Evolutionary conservation across 805 yeast species (phyloP).

Genomic region (Metschnikowia kofuensis): DNA sequence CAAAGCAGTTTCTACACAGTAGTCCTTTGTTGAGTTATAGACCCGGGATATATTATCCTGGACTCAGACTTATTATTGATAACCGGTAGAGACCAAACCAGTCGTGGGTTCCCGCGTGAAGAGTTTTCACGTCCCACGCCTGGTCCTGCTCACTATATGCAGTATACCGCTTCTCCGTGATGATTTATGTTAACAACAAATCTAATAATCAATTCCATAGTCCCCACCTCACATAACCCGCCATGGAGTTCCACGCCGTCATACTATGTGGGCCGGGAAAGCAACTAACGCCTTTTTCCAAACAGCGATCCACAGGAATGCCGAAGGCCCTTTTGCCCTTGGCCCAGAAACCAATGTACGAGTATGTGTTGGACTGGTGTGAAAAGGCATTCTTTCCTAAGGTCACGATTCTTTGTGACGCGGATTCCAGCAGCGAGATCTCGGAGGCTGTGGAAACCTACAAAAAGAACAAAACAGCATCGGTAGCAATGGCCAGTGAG

Average conservation of each 20-base stretch:
- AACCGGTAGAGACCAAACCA: no score
- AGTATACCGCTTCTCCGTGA: no score
- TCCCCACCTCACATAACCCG: not conserved
- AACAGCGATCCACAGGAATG: slow-evolving; percentile 56
- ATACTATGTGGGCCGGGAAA: slow-evolving; percentile 86
- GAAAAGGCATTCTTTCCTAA: slow-evolving; percentile 75
- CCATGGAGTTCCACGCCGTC: slow-evolving; percentile 90
- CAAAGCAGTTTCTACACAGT: no score
- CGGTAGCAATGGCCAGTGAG: slow-evolving; percentile 11
- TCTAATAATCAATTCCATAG: not conserved
- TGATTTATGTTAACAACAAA: no score
- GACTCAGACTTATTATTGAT: no score
- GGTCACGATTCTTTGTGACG: slow-evolving; percentile 60
- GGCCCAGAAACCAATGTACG: slow-evolving; percentile 86
- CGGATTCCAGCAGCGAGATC: slow-evolving; percentile 46
- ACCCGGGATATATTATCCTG: no score
- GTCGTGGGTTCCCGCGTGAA: no score
- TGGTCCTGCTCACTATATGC: no score
- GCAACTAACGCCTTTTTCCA: slow-evolving; percentile 68
- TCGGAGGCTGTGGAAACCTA: slow-evolving; percentile 48
- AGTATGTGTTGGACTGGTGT: slow-evolving; percentile 91
- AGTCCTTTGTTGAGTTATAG: no score
- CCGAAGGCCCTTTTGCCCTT: slow-evolving; percentile 87
- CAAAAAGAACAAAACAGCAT: slow-evolving; percentile 33
- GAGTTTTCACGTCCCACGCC: no score